Base-by-base conservation (phyloP, 768 basidiomycete species). In the Agaricus blazei region DNA sequence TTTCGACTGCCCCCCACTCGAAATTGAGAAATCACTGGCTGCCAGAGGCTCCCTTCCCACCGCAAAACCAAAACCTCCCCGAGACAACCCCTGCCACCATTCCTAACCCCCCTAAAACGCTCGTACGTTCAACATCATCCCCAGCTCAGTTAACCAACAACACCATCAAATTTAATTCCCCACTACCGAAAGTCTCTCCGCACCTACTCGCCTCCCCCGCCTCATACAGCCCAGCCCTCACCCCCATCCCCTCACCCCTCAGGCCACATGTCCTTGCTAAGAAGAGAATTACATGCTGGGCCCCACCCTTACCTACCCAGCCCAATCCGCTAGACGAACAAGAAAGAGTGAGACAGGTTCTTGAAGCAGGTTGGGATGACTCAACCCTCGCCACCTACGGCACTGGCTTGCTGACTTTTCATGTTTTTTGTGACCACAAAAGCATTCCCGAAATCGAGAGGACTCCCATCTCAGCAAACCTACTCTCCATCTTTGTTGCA, bases 361-460 rank as follows among this genome's bases (percentile, higher is more conserved):
- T 24, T 1, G 9, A 15, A 3, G 24, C 36, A 26, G 23, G 12
- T 3, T 73, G 64, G 66, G 62, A 62, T 1, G 56, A 60, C 1
- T 53, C 53, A 6, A 75, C 70, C 0, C 44, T 56, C 4, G 64
- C 63, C 7, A 62, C 66, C 0, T 76, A 77, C 42, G 68, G 70
- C 0, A 31, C 70, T 0, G 70, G 71, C 1, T 61, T 77, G 0
- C 59, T 70, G 0, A 49, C 64, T 0, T 78, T 56, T 44, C 75
- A 77, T 15, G 59, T 69, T 0, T 75, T 66, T 51, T 75, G 74
- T 44, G 68, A 71, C 56, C 3, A 15, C 0, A 38, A 57, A 2
- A 26, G 11, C 14, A 57, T 74, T 8, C 54, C 69, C 3, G 73
- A 78, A 36, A 11, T 19, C 0, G 40, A 62, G 5, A 53, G 68